Evolutionary conservation across 2,329 filamentous ascomycete species (phyloP), one percentile per base, ranked within the genome.

Genomic region (Pyrenophora seminiperda): DNA sequence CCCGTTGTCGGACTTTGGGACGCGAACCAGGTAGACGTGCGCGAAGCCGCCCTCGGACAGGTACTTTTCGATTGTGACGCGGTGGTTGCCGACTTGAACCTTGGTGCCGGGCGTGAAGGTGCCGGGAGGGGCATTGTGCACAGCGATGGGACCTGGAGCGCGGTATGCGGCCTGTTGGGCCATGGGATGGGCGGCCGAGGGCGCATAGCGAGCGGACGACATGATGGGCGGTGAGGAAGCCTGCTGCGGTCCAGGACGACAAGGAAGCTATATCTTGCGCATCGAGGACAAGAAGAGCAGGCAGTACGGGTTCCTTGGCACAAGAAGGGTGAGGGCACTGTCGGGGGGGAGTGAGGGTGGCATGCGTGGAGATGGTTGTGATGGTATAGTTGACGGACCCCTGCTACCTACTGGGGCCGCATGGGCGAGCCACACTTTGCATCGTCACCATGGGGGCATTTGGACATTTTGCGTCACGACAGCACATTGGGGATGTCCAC

Each of bases 41-140:
- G 94, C 94, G 70, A 99, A 99, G 32, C 94, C 94, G 62, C 94
- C 94, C 77, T 99, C 94, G 56, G 94, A 97, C 40, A 99, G 87
- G 76, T 99, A 99, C 74, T 93, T 94, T 71, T 97, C 91, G 62
- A 99, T 95, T 42, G 95, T 83, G 53, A 97, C 92, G 59, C 91
- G 87, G 74, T 99, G 94, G 71, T 83, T 85, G 71, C 94, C 94
- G 48, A 97, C 91, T 72, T 96, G 92, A 67, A 99, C 95, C 80
- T 97, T 97, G 57, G 94, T 99, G 34, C 93, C 93, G 5, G 94
- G 87, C 43, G 88, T 78, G 73, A 99, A 97, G 53, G 93, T 97
- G 61, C 94, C 94, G 13, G 76, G 73, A 15, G 77, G 77, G 24
- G 73, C 74, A 68, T 73, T 67, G 54, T 65, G 67, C 41, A 59